Evolutionary conservation across 2,329 filamentous ascomycete species (phyloP), one percentile per base, ranked within the genome.

Genomic region (Lanzia echinophila): DNA sequence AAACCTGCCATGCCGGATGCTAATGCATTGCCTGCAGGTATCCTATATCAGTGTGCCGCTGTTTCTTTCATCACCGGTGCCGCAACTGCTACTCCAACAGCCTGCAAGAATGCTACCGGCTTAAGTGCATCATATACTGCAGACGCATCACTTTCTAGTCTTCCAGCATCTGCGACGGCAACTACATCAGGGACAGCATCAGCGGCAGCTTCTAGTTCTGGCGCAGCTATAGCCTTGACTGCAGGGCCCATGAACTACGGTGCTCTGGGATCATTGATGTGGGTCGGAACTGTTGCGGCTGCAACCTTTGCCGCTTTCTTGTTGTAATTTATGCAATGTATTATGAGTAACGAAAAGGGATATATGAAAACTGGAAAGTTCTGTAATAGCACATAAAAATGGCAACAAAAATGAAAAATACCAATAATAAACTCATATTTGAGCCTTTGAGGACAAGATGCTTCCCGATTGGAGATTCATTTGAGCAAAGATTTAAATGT

Each of bases 41-140:
- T 54, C n/a, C 52, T 54, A 11, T 54, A 54, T 38, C 52, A 82
- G 79, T 82, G 79, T 62, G 68, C 78, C 41, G 72, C 73, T 33
- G 77, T 81, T 59, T 77, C 76, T 58, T 83, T 83, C 60, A 77
- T 83, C 58, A 62, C 67, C 3, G 75, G 75, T 44, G 22, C 44
- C 11, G 63, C 63, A 13, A 66, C 61, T 33, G 47, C 63, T 45
- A 58, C 58, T 15, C 56, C 58, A 3, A 66, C 66, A 1, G 45
- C 44, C 3, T 77, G 75, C 67, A 69, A 57, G 34, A 77, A 77
- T 60, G 65, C 58, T 32, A 69, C 67, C 13, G 59, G 64, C 44
- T 63, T 73, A n/a, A 63, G 62, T 2, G 67, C 56, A 2, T 28
- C 50, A 13, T 61, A 54, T 17, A 56, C 53, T 15, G 31, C 41